These are phyloP conservation scores for Diplodia intermedia DNA, from an alignment of 2,329 filamentous ascomycete species.

Conservation along the genomic window DNA sequence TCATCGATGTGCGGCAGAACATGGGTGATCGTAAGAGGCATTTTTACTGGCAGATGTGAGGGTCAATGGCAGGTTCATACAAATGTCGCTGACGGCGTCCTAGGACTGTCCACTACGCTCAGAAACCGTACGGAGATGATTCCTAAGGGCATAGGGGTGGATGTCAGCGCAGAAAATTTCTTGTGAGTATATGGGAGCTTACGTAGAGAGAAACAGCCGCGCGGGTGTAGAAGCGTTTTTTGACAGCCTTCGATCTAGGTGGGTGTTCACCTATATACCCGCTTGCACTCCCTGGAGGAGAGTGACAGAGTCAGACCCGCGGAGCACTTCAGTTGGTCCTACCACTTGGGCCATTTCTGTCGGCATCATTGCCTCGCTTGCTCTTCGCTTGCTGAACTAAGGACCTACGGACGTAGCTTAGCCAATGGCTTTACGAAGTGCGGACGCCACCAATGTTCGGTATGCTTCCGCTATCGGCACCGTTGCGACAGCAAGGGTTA, in stretches of 20 bases:
- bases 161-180: not conserved
- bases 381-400: slow-evolving; percentile 12
- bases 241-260: not conserved
- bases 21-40: slow-evolving; percentile 27
- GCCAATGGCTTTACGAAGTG: slow-evolving; percentile 6
- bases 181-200: not conserved
- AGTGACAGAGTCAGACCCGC: not conserved
- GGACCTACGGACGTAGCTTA: not conserved
- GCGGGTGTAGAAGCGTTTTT: not conserved
- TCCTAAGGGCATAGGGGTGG: not conserved
- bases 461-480: slow-evolving; percentile 17
- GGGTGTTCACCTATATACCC: not conserved
- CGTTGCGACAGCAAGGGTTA: not conserved
- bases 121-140: not conserved
- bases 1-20: slow-evolving; percentile 30
- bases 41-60: slow-evolving; percentile 29
- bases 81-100: not conserved
- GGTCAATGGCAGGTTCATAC: not conserved
- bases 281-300: not conserved
- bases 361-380: not conserved
- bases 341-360: not conserved
- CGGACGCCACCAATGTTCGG: slow-evolving; percentile 17
- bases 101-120: slow-evolving; percentile 15
- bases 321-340: not conserved
- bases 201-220: not conserved